Evolutionary conservation across 305 asterid genomes (phyloP).

Genomic region (Nicotiana rustica): DNA sequence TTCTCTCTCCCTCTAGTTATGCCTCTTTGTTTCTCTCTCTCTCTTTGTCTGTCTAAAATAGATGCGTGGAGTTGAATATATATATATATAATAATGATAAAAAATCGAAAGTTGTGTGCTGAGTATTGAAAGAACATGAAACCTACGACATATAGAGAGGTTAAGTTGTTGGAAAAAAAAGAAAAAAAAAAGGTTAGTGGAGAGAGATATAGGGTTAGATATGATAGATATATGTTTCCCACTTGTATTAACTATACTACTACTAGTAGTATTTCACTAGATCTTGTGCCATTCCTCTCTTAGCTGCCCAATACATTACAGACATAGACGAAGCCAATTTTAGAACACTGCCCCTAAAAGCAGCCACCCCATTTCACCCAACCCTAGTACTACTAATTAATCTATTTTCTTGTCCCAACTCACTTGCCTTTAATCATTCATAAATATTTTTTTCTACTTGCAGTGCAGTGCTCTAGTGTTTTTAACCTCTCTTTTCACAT

Average conservation of each 20-base stretch:
- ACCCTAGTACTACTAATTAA: background rate
- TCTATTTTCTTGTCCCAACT: background rate
- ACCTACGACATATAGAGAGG: slow-evolving; percentile 46
- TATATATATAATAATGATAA: slow-evolving; percentile 17
- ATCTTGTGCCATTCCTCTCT: too few species aligned
- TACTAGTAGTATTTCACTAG: too few species aligned
- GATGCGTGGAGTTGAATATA: slow-evolving; percentile 32
- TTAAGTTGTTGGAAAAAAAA: slow-evolving; percentile 10
- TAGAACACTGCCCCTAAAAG: slow-evolving; percentile 30
- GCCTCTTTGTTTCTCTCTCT: background rate
- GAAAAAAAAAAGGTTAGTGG: slow-evolving; percentile 15
- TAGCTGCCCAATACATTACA: slow-evolving; percentile 41
- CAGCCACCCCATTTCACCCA: slow-evolving; percentile 30
- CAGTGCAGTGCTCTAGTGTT: slow-evolving; percentile 2
- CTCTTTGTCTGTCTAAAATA: slow-evolving; percentile 34
- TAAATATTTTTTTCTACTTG: slow-evolving; percentile 9
- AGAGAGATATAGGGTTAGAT: slow-evolving; percentile 9
- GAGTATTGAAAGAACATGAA: slow-evolving; percentile 37
- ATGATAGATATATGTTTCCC: slow-evolving; percentile 33
- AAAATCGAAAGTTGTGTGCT: background rate
- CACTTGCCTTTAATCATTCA: slow-evolving; percentile 30
- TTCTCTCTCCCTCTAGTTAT: slow-evolving; percentile 28
- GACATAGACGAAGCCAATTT: slow-evolving; percentile 42
- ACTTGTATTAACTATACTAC: slow-evolving; percentile 7
- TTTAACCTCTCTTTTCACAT: background rate